Evolutionary conservation across 108 stramenopile species (phyloP).

Genomic region (Conticribra guillardii): DNA sequence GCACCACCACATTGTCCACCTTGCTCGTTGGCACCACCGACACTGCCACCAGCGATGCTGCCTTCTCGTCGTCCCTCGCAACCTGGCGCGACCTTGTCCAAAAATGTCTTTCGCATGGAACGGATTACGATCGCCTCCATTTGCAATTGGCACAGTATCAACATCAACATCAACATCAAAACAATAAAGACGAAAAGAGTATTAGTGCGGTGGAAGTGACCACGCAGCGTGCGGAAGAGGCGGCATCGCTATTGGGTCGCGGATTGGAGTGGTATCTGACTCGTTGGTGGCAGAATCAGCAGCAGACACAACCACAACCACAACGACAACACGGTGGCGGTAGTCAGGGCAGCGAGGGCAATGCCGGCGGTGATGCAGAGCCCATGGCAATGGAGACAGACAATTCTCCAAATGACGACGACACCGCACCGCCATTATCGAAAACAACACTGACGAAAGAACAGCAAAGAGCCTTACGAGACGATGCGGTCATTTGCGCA

Average conservation of each 20-base stretch:
- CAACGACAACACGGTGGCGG: too few relatives aligned
- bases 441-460: not conserved
- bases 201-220: too few relatives aligned
- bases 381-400: too few relatives aligned
- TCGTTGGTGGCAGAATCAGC: not conserved
- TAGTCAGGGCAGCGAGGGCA: too few relatives aligned
- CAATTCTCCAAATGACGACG: not conserved
- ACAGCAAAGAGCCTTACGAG: not conserved
- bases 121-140: not conserved
- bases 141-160: slow-evolving; percentile 1
- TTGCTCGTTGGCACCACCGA: not conserved
- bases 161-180: too few relatives aligned
- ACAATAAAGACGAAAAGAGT: too few relatives aligned
- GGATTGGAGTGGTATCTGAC: slow-evolving; percentile 19
- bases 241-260: slow-evolving; percentile 2
- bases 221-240: slow-evolving; percentile 4
- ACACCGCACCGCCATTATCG: not conserved
- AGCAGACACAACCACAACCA: too few relatives aligned
- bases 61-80: slow-evolving; percentile 4
- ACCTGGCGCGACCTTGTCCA: slow-evolving; percentile 20
- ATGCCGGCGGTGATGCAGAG: too few relatives aligned
- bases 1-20: slow-evolving; percentile 22
- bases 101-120: slow-evolving; percentile 21
- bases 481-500: slow-evolving; percentile 32
- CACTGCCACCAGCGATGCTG: slow-evolving; percentile 1